Conservation (phyloP, 805 yeast genomes). For the Starmerella lactis-condensi region DNA sequence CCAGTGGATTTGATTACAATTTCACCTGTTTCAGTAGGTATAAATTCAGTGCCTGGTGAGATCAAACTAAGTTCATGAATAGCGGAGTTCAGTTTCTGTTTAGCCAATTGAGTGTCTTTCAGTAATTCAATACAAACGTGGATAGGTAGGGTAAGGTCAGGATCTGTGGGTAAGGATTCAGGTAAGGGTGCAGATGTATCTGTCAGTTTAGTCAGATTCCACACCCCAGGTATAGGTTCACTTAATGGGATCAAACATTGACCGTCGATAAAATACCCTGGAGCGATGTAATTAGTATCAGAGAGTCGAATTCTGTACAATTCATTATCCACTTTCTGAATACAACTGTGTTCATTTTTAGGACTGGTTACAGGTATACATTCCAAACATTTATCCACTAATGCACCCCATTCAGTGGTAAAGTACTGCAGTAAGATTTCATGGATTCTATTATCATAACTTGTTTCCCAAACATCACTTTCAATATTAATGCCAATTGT, state of each 20-base stretch:
- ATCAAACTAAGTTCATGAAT: constrained; percentile 41
- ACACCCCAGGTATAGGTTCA: no score
- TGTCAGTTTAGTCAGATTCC: no score
- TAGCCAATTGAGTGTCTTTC: constrained; percentile 42
- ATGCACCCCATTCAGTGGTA: constrained; percentile 1
- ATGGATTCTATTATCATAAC: constrained; percentile 3
- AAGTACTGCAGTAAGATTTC: constrained; percentile 5
- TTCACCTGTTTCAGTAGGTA: constrained; percentile 79
- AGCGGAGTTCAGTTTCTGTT: constrained; percentile 37
- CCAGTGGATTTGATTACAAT: constrained; percentile 68
- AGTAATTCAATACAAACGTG: constrained; percentile 61
- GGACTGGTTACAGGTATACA: no score
- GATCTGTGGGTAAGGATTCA: no score
- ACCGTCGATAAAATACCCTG: no score
- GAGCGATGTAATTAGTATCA: no score
- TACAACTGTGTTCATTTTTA: no score
- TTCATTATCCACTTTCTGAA: no score
- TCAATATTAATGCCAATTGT: constrained; percentile 24
- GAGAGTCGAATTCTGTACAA: no score
- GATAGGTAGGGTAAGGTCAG: no score
- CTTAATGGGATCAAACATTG: no score
- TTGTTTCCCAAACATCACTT: constrained; percentile 1
- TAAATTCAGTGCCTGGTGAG: constrained; percentile 48
- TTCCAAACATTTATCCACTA: constrained; percentile 4
- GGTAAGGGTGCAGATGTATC: no score